Conservation (phyloP, 805 yeast species). For the Candida hungchunana region DNA sequence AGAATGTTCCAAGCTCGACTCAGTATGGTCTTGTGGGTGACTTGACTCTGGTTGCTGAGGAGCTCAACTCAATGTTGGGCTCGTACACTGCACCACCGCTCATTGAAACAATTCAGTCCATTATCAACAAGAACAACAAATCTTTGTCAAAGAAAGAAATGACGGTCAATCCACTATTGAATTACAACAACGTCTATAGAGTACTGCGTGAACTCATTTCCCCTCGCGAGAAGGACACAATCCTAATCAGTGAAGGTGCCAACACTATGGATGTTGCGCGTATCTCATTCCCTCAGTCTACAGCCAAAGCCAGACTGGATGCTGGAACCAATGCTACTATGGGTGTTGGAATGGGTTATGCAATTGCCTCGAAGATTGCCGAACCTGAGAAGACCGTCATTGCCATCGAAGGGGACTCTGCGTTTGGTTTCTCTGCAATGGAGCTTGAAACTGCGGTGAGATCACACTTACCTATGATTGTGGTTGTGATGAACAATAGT, state of each 20-base stretch:
- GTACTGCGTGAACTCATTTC: constrained; percentile 39
- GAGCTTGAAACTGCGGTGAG: constrained; percentile 70
- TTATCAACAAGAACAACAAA: constrained; percentile 29
- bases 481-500: constrained; percentile 67
- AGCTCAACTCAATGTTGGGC: constrained; percentile 28
- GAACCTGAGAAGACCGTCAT: constrained; percentile 42
- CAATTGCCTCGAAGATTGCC: constrained; percentile 54
- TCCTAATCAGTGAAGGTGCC: constrained; percentile 67
- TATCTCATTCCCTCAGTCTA: constrained; percentile 49
- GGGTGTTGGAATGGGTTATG: constrained; percentile 73
- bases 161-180: constrained; percentile 25
- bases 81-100: constrained; percentile 32
- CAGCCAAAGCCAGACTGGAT: constrained; percentile 55
- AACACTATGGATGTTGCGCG: constrained; percentile 73
- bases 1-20: constrained; percentile 33
- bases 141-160: constrained; percentile 34
- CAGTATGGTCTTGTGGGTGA: constrained; percentile 54
- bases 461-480: constrained; percentile 45
- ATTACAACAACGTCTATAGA: constrained; percentile 53
- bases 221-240: constrained; percentile 28
- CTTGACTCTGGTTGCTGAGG: constrained; percentile 36
- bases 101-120: constrained; percentile 24
- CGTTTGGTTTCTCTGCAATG: constrained; percentile 70
- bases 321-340: constrained; percentile 77
- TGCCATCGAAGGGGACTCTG: constrained; percentile 72